These are phyloP conservation scores for Phytophthora colocasiae DNA, from an alignment of 352 stramenopile genomes.

Conservation along the genomic window DNA sequence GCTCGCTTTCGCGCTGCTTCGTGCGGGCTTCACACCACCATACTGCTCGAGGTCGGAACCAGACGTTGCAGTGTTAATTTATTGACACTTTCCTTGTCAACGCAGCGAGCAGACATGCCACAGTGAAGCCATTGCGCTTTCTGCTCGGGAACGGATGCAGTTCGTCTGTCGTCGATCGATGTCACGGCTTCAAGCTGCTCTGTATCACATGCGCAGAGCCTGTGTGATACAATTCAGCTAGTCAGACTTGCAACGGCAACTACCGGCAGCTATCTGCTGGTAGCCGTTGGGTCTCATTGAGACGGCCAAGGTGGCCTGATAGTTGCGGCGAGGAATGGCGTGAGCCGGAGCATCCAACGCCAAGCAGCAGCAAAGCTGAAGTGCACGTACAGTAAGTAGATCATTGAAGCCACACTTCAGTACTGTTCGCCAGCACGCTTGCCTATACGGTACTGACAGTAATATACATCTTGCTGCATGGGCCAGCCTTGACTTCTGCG, in stretches of 20 bases:
- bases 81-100: not conserved
- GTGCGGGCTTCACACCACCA: not conserved
- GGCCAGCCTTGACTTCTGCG: too few relatives aligned
- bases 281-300: slow-evolving; percentile 13
- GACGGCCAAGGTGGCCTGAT: slow-evolving; percentile 7
- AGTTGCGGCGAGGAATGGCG: not conserved
- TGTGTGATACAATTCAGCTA: slow-evolving; percentile 5
- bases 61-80: slow-evolving; percentile 11
- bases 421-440: too few relatives aligned
- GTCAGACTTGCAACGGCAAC: not conserved
- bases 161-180: slow-evolving; percentile 17
- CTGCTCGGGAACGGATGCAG: slow-evolving; percentile 14
- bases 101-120: not conserved
- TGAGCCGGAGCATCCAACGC: slow-evolving; percentile 1
- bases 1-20: slow-evolving; percentile 2
- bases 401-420: too few relatives aligned
- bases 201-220: slow-evolving; percentile 30
- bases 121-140: slow-evolving; percentile 30
- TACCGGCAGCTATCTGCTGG: not conserved
- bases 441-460: too few relatives aligned
- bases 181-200: slow-evolving; percentile 27
- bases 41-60: slow-evolving; percentile 10
- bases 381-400: not conserved
- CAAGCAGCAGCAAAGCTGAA: slow-evolving; percentile 7
- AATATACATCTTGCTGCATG: too few relatives aligned